Base-by-base conservation (phyloP, 2,329 filamentous ascomycete species). In the Ophiocordyceps camponoti-rufipedis region DNA sequence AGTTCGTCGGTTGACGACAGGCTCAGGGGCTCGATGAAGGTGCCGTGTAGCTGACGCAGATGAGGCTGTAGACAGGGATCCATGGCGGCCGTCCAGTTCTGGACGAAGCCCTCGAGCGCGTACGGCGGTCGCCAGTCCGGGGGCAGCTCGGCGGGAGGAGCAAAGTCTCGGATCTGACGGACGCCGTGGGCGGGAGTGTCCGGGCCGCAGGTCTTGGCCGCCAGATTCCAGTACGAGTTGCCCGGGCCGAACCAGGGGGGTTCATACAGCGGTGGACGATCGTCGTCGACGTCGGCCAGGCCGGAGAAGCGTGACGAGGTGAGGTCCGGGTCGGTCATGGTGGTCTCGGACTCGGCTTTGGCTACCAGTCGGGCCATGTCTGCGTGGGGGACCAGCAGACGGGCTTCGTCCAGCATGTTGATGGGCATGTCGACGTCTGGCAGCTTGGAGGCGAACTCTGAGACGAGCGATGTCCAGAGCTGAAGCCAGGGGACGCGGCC, bases 391-490 rank as follows among this genome's bases (percentile, higher is more conserved):
- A 78, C 73, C 29, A 80, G 60, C n/a, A 82, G 57, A 18, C 78
- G 67, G 23, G 77, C 70, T 54, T 82, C 75, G 55, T 81, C 77
- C 59, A 78, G 67, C 45, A 69, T 66, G 54, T 82, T 81, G 61
- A 81, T 74, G 11, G 76, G 71, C 63, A 81, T 78, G 55, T 81
- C 76, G 56, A 82, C 72, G 49, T 82, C 76, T 5, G 77, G 78
- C 19, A 82, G 55, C 44, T 68, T 61, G n/a, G 66, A 55, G 28
- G 71, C 68, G 35, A 77, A 72, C 47, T 71, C 69, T 2, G 55
- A 51, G 28, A 79, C 67, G 11, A 76, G 60, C 3, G 58, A 54
- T 1, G 67, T 66, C 70, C 70, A 74, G 16, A 65, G 58, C 53
- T 68, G 55, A 41, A 72, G 52, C 66, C 69, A 71, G 4, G 63